A percentile compares a stretch with the other conserved stretches of the same genome.
phyloP scores from a whole-genome alignment of 768 basidiomycete genomes.

The Heimioporus sp. region DNA sequence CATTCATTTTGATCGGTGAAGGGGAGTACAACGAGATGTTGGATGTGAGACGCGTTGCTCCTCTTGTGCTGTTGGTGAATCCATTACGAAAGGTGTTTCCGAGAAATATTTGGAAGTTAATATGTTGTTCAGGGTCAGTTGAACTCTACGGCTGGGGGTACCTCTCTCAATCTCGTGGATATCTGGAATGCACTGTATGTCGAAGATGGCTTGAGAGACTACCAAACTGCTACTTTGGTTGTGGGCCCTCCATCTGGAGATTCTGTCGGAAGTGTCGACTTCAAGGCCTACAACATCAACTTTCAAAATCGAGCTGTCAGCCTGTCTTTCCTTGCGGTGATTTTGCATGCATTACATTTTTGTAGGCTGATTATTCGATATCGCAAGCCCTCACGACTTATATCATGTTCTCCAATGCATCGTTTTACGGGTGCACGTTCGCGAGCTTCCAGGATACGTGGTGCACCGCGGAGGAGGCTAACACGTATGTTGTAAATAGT shows the following conservation, averaged over 20 bases:
- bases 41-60: slow-evolving; percentile 51
- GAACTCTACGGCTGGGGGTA: slow-evolving; percentile 33
- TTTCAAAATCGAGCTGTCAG: slow-evolving; percentile 1
- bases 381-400: slow-evolving; percentile 62
- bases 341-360: too few species aligned
- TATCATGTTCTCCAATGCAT: slow-evolving; percentile 64
- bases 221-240: slow-evolving; percentile 55
- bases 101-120: background rate
- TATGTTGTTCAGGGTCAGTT: slow-evolving; percentile 46
- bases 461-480: slow-evolving; percentile 58
- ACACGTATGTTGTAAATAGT: slow-evolving; percentile 60
- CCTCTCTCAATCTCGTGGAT: slow-evolving; percentile 48
- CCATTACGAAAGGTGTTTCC: background rate
- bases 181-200: slow-evolving; percentile 51
- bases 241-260: slow-evolving; percentile 39
- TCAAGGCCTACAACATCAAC: background rate
- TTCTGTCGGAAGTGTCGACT: background rate
- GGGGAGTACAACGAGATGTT: slow-evolving; percentile 62
- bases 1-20: slow-evolving; percentile 52
- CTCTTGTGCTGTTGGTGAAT: slow-evolving; percentile 54
- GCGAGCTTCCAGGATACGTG: slow-evolving; percentile 40
- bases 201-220: slow-evolving; percentile 47
- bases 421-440: slow-evolving; percentile 38
- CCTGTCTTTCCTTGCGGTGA: background rate
- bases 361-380: slow-evolving; percentile 51